Evolutionary conservation across 345 rosid genomes (phyloP).

Genomic region (Ricinus communis): DNA sequence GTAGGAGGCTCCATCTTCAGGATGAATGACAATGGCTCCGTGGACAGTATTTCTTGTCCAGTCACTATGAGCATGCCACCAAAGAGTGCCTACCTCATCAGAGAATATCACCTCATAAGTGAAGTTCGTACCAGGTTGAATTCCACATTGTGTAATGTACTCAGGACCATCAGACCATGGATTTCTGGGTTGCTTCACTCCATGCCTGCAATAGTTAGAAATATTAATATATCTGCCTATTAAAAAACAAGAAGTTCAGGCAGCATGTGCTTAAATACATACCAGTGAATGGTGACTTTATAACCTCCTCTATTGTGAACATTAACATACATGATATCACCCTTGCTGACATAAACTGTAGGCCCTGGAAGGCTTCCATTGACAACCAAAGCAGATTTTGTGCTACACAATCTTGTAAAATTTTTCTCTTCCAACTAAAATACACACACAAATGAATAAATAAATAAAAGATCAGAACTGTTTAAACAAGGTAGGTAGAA

Average conservation of each 20-base stretch:
- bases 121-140: slow-evolving; percentile 65
- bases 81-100: slow-evolving; percentile 72
- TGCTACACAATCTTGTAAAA: slow-evolving; percentile 31
- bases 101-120: slow-evolving; percentile 58
- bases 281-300: slow-evolving; percentile 61
- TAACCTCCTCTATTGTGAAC: slow-evolving; percentile 46
- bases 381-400: slow-evolving; percentile 31
- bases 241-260: too few species aligned
- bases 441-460: too few species aligned
- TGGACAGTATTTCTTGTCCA: slow-evolving; percentile 86
- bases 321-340: slow-evolving; percentile 43
- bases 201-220: slow-evolving; percentile 41
- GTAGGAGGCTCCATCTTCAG: slow-evolving; percentile 8
- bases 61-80: slow-evolving; percentile 96
- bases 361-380: slow-evolving; percentile 41
- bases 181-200: slow-evolving; percentile 57
- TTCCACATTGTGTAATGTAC: slow-evolving; percentile 77
- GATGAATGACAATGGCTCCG: slow-evolving; percentile 48
- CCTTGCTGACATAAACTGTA: slow-evolving; percentile 32
- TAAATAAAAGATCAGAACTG: too few species aligned
- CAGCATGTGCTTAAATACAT: too few species aligned
- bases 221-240: background rate
- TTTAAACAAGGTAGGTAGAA: too few species aligned
- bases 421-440: slow-evolving; percentile 24
- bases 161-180: slow-evolving; percentile 97